A percentile compares a stretch with the other conserved stretches of the same genome.
phyloP scores from a whole-genome alignment of 352 stramenopile genomes.

The Plasmopara muralis region DNA sequence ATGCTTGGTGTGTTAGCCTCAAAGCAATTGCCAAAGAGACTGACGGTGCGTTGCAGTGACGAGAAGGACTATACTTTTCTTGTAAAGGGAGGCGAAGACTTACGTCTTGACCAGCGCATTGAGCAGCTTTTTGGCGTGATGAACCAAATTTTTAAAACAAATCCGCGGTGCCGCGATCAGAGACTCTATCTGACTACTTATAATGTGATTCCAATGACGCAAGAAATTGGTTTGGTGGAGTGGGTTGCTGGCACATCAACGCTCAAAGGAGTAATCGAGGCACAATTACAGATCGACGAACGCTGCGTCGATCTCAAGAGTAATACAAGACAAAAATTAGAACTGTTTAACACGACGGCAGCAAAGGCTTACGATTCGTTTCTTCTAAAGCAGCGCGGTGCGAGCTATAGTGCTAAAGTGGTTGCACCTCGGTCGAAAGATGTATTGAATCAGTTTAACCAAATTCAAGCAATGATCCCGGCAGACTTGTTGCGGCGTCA shows the following conservation, averaged over 20 bases:
- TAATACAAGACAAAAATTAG: conserved; percentile 65
- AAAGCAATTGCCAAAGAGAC: conserved; percentile 79
- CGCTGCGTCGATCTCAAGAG: conserved; percentile 47
- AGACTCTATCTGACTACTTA: conserved; percentile 71
- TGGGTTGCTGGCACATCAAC: conserved; percentile 74
- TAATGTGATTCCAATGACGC: conserved; percentile 83
- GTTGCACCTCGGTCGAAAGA: conserved; percentile 40
- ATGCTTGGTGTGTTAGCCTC: conserved; percentile 74
- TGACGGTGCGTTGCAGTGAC: conserved; percentile 77
- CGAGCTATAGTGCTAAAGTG: conserved; percentile 67
- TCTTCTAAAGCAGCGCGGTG: conserved; percentile 60
- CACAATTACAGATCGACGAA: conserved; percentile 57
- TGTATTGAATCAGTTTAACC: conserved; percentile 43
- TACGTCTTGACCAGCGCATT: conserved; percentile 88
- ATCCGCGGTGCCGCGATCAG: conserved; percentile 58
- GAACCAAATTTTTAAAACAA: conserved; percentile 77
- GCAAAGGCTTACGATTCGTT: conserved; percentile 72
- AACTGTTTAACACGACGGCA: conserved; percentile 70
- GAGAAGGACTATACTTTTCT: conserved; percentile 81
- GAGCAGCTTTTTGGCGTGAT: conserved; percentile 90
- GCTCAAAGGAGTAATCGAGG: conserved; percentile 72
- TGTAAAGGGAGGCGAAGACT: conserved; percentile 88
- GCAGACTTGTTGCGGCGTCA: conserved; percentile 69
- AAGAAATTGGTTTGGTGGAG: conserved; percentile 79
- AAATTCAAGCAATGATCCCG: conserved; percentile 63